Evolutionary conservation across 768 basidiomycete species (phyloP), one percentile per base, ranked within the genome.

Genomic region (Rhizopogon vulgaris): DNA sequence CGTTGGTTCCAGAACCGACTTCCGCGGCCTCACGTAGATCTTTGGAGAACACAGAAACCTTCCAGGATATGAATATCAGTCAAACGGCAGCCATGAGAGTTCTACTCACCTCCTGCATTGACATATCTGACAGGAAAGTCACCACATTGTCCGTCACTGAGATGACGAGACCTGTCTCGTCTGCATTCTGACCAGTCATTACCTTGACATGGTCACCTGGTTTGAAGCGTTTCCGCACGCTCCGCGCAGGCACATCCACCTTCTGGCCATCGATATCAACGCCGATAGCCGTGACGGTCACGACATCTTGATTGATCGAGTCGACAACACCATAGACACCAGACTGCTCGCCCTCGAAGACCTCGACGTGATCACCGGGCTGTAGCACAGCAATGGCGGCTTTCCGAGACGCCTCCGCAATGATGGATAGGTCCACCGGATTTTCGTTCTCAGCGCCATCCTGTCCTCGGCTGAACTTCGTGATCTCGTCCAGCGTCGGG

Each of bases 131-230:
- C 58, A 96, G 70, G 73, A 98, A 94, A 1, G 95, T 97, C 14
- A 98, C 90, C 24, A 93, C 83, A 48, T 94, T 91, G 60, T 91
- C 90, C 4, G 87, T 76, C 17, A 94, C 86, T 18, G 92, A 87
- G 22, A 98, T 88, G 36, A 99, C 95, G 60, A 98, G 77, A 73
- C 96, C 96, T 3, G 94, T 94, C 69, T 96, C 94, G 61, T 96
- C 91, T 7, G 83, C 81, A 63, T 97, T 96, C 69, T 93, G 85
- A 22, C 96, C 96, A 14, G 85, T 78, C 85, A 98, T 93, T 52
- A 98, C 95, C 71, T 98, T 98, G 70, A 99, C 93, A 62, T 99
- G 96, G 70, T 98, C 95, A 63, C 96, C 96, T 51, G 93, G 80
- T 65, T 92, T 94, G 77, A 99, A 98, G 40, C 87, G 78, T 71